These are phyloP conservation scores for Immersiella caudata DNA, from an alignment of 495 filamentous ascomycete species.

Conservation along the genomic window DNA sequence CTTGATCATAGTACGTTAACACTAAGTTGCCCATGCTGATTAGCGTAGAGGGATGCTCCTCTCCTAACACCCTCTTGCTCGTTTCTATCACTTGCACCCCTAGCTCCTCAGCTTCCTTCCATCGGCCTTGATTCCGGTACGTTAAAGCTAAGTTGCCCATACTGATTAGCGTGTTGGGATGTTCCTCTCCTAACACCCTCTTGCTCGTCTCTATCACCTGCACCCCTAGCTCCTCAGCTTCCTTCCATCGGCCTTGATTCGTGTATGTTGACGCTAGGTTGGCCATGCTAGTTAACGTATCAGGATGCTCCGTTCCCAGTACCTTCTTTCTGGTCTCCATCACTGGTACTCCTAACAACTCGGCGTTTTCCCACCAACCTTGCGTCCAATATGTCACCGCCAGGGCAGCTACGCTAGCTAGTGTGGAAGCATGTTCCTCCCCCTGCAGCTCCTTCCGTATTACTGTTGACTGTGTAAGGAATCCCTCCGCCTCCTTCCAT, in stretches of 20 bases:
- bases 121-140: slow-evolving; percentile 35
- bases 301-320: no score
- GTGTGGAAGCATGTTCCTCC: slow-evolving; percentile 42
- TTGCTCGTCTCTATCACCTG: neutral
- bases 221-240: slow-evolving; percentile 37
- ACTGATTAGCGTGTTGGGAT: no score
- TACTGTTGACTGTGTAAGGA: slow-evolving; percentile 37
- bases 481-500: slow-evolving; percentile 42
- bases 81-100: slow-evolving; percentile 8
- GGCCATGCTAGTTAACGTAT: no score
- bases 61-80: no score
- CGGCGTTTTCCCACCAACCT: no score
- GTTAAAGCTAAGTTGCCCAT: no score
- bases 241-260: slow-evolving; percentile 19
- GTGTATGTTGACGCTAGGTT: neutral
- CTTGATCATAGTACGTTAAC: no score
- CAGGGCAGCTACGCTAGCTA: slow-evolving; percentile 46
- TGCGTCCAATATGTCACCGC: no score
- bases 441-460: slow-evolving; percentile 37
- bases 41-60: no score
- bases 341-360: no score
- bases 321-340: no score
- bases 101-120: slow-evolving; percentile 37
- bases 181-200: neutral
- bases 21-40: no score